Evolutionary conservation across 257 asterid species (phyloP).

Genomic region (Anisodus tanguticus): DNA sequence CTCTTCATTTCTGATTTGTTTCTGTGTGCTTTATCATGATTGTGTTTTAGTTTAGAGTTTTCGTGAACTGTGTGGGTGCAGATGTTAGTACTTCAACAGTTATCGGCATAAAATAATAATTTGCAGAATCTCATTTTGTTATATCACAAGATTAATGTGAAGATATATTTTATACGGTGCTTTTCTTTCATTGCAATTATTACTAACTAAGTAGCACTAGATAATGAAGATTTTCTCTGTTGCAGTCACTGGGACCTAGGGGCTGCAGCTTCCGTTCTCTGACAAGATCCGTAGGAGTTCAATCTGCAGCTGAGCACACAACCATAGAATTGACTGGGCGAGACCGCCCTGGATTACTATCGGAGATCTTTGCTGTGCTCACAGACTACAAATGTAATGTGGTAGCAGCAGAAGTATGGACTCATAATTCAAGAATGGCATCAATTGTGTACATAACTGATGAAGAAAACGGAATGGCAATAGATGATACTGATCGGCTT

Average conservation of each 20-base stretch:
- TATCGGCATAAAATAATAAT: no score
- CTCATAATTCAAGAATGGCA: conserved; percentile 87
- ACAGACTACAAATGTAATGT: conserved; percentile 74
- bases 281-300: conserved; percentile 68
- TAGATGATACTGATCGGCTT: conserved; percentile 63
- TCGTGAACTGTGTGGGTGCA: no score
- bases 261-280: conserved; percentile 54
- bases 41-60: no score
- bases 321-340: conserved; percentile 72
- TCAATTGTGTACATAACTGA: conserved; percentile 73
- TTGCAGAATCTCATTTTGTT: no score
- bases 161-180: no score
- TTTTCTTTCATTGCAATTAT: no score
- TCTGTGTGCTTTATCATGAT: no score
- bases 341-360: conserved; percentile 83
- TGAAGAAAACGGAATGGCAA: conserved; percentile 54
- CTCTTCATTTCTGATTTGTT: no score
- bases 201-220: background rate
- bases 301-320: conserved; percentile 59
- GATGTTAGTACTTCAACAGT: no score
- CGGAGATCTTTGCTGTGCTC: conserved; percentile 80
- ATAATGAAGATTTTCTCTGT: conserved; percentile 25
- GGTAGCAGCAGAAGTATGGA: conserved; percentile 89
- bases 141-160: no score
- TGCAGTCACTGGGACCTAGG: conserved; percentile 64